A percentile compares a stretch with the other conserved stretches of the same genome.
phyloP scores from a whole-genome alignment of 495 filamentous ascomycete genomes.

The Penicillium paradoxum region DNA sequence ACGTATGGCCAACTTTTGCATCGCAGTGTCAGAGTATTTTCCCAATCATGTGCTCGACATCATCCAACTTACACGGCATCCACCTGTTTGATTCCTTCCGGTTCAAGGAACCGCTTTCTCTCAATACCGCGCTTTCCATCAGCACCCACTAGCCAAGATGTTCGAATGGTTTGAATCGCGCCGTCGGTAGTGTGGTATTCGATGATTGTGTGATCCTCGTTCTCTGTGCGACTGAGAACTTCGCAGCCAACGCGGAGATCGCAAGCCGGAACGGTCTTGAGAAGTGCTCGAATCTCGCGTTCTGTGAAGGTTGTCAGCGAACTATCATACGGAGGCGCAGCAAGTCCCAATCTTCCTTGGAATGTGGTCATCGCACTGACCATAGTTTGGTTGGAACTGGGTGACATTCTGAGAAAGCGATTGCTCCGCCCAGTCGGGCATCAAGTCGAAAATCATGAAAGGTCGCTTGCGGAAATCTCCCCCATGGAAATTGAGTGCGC shows the following conservation, averaged over 20 bases:
- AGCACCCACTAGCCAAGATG: conserved; percentile 36
- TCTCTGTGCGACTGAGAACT: conserved; percentile 20
- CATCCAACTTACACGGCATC: not conserved
- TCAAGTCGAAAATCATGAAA: conserved; percentile 11
- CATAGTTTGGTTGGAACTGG: conserved; percentile 17
- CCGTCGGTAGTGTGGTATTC: conserved; percentile 24
- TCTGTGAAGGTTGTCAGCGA: not conserved
- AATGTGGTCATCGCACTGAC: too few relatives aligned
- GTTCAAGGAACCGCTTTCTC: conserved; percentile 41
- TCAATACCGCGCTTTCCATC: conserved; percentile 44
- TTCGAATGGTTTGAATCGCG: conserved; percentile 11
- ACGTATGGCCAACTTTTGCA: conserved; percentile 17
- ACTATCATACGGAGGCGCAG: not conserved
- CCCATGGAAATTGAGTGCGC: conserved; percentile 9
- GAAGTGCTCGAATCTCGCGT: conserved; percentile 1
- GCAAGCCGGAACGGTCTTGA: conserved; percentile 21
- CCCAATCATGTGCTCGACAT: too few relatives aligned
- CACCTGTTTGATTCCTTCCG: conserved; percentile 21
- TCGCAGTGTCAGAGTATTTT: not conserved
- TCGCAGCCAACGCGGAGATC: conserved; percentile 21
- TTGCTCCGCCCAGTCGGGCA: conserved; percentile 15
- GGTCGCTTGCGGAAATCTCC: conserved; percentile 3
- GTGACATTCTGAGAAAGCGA: conserved; percentile 15
- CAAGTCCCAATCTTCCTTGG: too few relatives aligned
- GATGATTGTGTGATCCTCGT: conserved; percentile 20